Base-by-base conservation (phyloP, 2,329 filamentous ascomycete genomes). In the Sclerotinia borealis region DNA sequence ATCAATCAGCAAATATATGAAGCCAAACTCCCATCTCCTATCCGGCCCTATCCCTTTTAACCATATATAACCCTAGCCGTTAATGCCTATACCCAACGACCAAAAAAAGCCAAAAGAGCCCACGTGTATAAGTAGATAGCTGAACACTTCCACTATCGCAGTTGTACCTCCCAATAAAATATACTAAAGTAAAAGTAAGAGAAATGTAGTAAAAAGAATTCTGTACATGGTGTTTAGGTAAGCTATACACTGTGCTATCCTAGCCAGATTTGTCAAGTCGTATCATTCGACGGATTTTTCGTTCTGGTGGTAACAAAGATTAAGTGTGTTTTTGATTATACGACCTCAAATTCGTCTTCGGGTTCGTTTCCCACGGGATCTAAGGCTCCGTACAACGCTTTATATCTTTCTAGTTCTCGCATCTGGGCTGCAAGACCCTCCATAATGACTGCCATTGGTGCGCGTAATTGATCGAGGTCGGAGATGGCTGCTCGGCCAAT, bases 391-490 rank as follows among this genome's bases (percentile, higher is more conserved):
- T 65, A 73, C n/a, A 36, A 59, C 25, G 67, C 64, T 61, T 83
- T 86, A 75, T 89, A 88, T 63, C 75, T 77, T 72, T 85, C 80
- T 54, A 92, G 78, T 72, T 92, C 85, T 36, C 80, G 79, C 64
- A 91, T 77, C 72, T 90, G 85, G 36, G 78, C 75, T 41, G 82
- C 77, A 37, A 93, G 79, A 49, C 83, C 81, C 49, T 79, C 77
- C 25, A 96, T 79, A 25, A 97, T 83, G 19, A 88, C 84, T 13
- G 81, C 76, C 83, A 97, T 96, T 3, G 92, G 90, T 25, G 85
- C 88, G 13, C 91, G 86, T 65, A 96, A 84, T 68, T 91, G 84
- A 60, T 89, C 82, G 31, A 96, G 83, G 67, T 82, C 80, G 50
- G 81, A 78, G 55, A 91, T 81, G 1, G 76, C 75, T 47, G 80